Conservation (phyloP, 2,329 filamentous ascomycete genomes). For the Amylocarpus encephaloides region DNA sequence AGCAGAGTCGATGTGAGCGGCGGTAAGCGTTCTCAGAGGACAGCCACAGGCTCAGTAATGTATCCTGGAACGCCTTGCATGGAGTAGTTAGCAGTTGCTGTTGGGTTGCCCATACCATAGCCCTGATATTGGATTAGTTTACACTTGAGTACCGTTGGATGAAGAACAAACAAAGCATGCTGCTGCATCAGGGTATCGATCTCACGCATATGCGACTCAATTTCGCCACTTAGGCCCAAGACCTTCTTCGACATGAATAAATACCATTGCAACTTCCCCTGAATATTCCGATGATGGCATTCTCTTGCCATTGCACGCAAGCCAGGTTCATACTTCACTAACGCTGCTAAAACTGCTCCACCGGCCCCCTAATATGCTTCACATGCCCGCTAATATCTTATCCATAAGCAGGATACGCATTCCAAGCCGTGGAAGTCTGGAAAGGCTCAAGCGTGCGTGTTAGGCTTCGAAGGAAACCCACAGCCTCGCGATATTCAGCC, state of each 20-base stretch:
- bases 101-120: not conserved
- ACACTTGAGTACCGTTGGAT: not conserved
- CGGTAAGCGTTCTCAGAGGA: not conserved
- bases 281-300: constrained; percentile 7
- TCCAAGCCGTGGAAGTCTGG: constrained; percentile 9
- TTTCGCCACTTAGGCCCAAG: not conserved
- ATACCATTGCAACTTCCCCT: constrained; percentile 7
- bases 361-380: constrained; percentile 5
- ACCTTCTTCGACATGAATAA: constrained; percentile 5
- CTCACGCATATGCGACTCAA: constrained; percentile 7
- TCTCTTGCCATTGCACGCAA: constrained; percentile 3
- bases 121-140: not conserved
- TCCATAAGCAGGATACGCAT: constrained; percentile 6
- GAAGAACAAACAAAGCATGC: constrained; percentile 2
- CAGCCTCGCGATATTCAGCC: constrained; percentile 10
- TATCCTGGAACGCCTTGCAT: not conserved
- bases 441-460: constrained; percentile 8
- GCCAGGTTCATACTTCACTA: constrained; percentile 10
- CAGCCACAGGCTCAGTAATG: not conserved
- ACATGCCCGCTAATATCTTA: constrained; percentile 7
- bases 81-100: not conserved
- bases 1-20: not conserved
- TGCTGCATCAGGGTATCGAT: constrained; percentile 7
- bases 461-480: constrained; percentile 8
- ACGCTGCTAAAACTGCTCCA: constrained; percentile 5